Base-by-base conservation (phyloP, 768 basidiomycete species). In the Boletus huronensis region DNA sequence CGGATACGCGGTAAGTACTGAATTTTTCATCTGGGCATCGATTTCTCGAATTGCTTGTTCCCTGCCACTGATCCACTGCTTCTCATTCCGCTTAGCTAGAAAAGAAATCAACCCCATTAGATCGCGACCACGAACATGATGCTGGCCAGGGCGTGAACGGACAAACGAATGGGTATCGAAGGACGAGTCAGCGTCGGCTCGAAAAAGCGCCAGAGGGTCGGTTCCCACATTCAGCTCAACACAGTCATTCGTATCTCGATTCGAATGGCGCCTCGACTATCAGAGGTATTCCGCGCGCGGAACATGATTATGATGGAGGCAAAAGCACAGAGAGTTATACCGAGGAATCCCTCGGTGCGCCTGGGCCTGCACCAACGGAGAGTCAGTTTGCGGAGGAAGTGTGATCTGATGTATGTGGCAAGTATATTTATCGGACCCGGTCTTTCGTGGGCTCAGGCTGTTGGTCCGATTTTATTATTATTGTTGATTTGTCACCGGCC, bases 191-290 rank as follows among this genome's bases (percentile, higher is more conserved):
- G 61, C 81, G 88, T 43, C 84, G 82, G 64, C 78, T 82, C 70
- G 89, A 88, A 67, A 88, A 89, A 71, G 85, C 87, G 10, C 85
- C 87, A 0, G 86, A 84, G 63, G 82, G 81, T 6, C 76, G 77
- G 19, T 40, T 58, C 10, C 78, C 76, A 11, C 77, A 72, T 53
- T 34, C 50, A 7, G 21, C 17, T 36, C 53, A 45, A 26, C 50
- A 23, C 5, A 25, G 21, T 38, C 52, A 29, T 28, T 48, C 50
- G 5, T 50, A 58, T 29, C 19, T 40, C 13, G 19, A 21, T 17
- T 54, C 54, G 44, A 65, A 61, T 43, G 53, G 54, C 8, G 29
- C 4, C 21, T 46, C 57, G 40, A 60, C 62, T 23, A 26, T 28
- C 19, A 55, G 46, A 46, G 59, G 60, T 0, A 17, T 42, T 54